Evolutionary conservation across 306 rosid genomes (phyloP).

Genomic region (Lotus japonicus): DNA sequence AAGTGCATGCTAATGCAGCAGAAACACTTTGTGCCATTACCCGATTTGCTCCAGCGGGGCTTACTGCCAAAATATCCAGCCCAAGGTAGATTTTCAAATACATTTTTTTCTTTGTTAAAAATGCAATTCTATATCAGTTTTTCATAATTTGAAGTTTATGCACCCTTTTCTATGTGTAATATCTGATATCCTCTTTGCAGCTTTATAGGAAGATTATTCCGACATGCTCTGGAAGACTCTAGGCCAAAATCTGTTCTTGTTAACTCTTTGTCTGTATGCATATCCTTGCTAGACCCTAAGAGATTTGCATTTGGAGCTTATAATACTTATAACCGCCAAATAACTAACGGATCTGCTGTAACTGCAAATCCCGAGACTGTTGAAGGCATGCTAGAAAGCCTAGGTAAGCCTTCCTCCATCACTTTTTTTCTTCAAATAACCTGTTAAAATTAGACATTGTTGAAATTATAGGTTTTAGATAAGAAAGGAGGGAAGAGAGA

Average conservation of each 20-base stretch:
- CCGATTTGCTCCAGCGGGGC: slow-evolving; percentile 91
- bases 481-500: too few species aligned
- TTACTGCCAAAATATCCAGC: slow-evolving; percentile 71
- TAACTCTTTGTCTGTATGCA: slow-evolving; percentile 86
- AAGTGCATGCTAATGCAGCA: slow-evolving; percentile 93
- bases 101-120: not conserved
- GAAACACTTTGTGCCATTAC: slow-evolving; percentile 96
- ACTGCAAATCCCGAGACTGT: slow-evolving; percentile 86
- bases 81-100: slow-evolving; percentile 50
- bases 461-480: too few species aligned
- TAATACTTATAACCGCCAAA: slow-evolving; percentile 68
- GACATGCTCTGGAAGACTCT: slow-evolving; percentile 85
- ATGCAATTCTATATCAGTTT: not conserved
- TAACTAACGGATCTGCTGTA: slow-evolving; percentile 47
- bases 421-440: not conserved
- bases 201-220: slow-evolving; percentile 83
- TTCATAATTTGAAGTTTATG: not conserved
- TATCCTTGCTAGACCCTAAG: slow-evolving; percentile 92
- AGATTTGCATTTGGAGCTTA: slow-evolving; percentile 61
- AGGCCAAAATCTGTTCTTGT: slow-evolving; percentile 93
- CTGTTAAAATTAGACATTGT: not conserved
- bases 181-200: slow-evolving; percentile 39
- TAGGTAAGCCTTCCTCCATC: slow-evolving; percentile 42
- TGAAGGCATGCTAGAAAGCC: slow-evolving; percentile 96
- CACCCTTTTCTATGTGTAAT: slow-evolving; percentile 1